Evolutionary conservation across 164 flowering plant species (phyloP).

Genomic region (Brasenia schreberi): DNA sequence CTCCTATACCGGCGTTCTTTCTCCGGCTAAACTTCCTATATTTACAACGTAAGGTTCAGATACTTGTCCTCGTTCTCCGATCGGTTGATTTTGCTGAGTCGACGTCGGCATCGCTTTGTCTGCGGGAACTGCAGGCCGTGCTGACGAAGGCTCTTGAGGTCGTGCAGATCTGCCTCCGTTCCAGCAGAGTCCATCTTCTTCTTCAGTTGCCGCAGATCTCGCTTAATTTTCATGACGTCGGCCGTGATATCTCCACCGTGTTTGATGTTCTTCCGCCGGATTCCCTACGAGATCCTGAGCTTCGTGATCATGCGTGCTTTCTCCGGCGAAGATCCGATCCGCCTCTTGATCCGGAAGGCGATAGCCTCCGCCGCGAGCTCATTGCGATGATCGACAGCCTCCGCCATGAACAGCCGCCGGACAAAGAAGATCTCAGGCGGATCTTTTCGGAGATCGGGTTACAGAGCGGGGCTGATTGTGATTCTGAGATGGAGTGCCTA

Average conservation of each 20-base stretch:
- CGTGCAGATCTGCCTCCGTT: conserved; percentile 56
- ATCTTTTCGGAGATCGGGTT: conserved; percentile 46
- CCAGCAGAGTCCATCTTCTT: conserved; percentile 69
- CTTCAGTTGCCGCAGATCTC: conserved; percentile 65
- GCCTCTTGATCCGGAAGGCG: conserved; percentile 51
- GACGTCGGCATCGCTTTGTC: conserved; percentile 44
- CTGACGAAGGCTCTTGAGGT: conserved; percentile 53
- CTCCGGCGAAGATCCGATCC: conserved; percentile 42
- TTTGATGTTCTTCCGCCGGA: conserved; percentile 78
- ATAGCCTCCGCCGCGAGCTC: conserved; percentile 30
- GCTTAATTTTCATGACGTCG: conserved; percentile 69
- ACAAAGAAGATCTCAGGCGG: conserved; percentile 21
- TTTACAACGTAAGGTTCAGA: conserved; percentile 47
- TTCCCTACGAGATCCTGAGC: conserved; percentile 43
- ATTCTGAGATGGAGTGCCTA: conserved; percentile 71
- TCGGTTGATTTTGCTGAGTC: conserved; percentile 14
- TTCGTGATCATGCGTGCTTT: conserved; percentile 52
- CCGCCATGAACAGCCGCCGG: conserved; percentile 41
- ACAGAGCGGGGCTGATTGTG: conserved; percentile 34
- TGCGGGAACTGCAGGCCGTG: conserved; percentile 66
- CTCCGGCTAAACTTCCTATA: conserved; percentile 55
- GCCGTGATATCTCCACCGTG: conserved; percentile 64
- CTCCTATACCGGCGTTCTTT: conserved; percentile 18
- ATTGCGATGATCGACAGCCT: conserved; percentile 49
- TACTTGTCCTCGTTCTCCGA: conserved; percentile 36